These are phyloP conservation scores for Pontederia paniculata DNA, from an alignment of 176 grass and related monocot species.

Conservation along the genomic window DNA sequence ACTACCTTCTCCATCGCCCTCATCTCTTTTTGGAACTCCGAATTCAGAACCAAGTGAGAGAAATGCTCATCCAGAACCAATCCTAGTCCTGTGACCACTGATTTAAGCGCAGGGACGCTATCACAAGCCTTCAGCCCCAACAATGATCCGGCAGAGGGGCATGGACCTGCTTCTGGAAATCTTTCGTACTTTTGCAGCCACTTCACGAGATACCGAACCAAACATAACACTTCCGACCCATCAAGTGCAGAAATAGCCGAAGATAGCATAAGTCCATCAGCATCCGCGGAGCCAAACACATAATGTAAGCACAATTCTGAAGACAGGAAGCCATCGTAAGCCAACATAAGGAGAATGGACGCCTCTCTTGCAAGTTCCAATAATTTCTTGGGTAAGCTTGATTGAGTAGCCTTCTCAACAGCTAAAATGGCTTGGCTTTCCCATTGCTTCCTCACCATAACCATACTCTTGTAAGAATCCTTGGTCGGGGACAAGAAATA, in stretches of 20 bases:
- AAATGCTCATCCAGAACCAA: constrained; percentile 70
- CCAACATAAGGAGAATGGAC: constrained; percentile 63
- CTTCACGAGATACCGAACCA: constrained; percentile 63
- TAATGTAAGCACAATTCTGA: constrained; percentile 74
- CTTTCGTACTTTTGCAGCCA: constrained; percentile 60
- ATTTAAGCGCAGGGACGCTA: constrained; percentile 38
- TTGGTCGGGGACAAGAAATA: constrained; percentile 53
- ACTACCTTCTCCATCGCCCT: constrained; percentile 23
- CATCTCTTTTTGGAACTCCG: constrained; percentile 39
- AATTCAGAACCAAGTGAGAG: constrained; percentile 61
- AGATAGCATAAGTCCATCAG: constrained; percentile 41
- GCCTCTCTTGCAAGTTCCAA: constrained; percentile 21
- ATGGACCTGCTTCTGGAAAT: constrained; percentile 28
- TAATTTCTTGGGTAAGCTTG: constrained; percentile 18
- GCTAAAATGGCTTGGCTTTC: constrained; percentile 44
- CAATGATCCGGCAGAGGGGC: not conserved
- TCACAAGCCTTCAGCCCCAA: constrained; percentile 34
- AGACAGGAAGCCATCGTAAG: constrained; percentile 49
- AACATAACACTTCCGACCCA: constrained; percentile 41
- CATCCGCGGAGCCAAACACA: constrained; percentile 41
- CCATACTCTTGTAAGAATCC: constrained; percentile 42
- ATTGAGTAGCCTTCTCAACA: constrained; percentile 28
- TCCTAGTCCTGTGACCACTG: constrained; percentile 35
- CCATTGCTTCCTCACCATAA: constrained; percentile 42
- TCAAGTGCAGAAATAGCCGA: constrained; percentile 43